Conservation (phyloP, 495 filamentous ascomycete genomes). For the Penicillium paxilli region DNA sequence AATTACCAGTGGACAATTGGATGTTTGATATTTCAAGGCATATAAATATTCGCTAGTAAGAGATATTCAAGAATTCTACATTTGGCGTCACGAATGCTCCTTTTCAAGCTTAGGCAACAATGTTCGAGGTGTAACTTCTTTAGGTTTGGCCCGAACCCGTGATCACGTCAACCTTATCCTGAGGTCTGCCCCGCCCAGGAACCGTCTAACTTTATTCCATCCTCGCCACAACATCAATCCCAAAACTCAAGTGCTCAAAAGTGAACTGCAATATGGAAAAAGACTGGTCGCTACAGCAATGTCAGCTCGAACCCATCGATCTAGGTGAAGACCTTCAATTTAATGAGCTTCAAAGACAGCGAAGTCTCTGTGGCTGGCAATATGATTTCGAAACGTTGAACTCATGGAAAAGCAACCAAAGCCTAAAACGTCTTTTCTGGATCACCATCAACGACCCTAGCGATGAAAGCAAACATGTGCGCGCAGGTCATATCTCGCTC, state of each 20-base stretch:
- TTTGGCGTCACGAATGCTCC: too few relatives aligned
- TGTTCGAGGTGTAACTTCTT: too few relatives aligned
- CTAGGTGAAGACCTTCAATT: slow-evolving; percentile 16
- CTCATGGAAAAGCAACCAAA: slow-evolving; percentile 16
- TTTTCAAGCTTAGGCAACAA: too few relatives aligned
- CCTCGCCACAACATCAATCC: neutral
- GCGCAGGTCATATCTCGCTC: slow-evolving; percentile 28
- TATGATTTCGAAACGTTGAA: slow-evolving; percentile 10
- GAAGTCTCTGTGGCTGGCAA: slow-evolving; percentile 27
- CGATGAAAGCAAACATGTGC: slow-evolving; percentile 3
- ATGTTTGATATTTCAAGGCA: too few relatives aligned
- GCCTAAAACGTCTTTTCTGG: slow-evolving; percentile 25
- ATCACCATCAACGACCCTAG: slow-evolving; percentile 7
- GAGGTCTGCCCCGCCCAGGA: neutral
- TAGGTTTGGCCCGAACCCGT: neutral
- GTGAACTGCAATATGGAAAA: too few relatives aligned
- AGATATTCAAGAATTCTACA: too few relatives aligned
- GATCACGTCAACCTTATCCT: neutral
- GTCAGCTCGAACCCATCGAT: slow-evolving; percentile 24
- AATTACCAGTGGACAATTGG: too few relatives aligned
- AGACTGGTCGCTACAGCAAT: neutral
- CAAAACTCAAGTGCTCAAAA: too few relatives aligned
- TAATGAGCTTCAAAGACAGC: slow-evolving; percentile 24
- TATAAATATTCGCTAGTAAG: too few relatives aligned
- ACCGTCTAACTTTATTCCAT: too few relatives aligned